These are phyloP conservation scores for Citeromyces matritensis DNA, from an alignment of 805 yeast species.

Conservation along the genomic window DNA sequence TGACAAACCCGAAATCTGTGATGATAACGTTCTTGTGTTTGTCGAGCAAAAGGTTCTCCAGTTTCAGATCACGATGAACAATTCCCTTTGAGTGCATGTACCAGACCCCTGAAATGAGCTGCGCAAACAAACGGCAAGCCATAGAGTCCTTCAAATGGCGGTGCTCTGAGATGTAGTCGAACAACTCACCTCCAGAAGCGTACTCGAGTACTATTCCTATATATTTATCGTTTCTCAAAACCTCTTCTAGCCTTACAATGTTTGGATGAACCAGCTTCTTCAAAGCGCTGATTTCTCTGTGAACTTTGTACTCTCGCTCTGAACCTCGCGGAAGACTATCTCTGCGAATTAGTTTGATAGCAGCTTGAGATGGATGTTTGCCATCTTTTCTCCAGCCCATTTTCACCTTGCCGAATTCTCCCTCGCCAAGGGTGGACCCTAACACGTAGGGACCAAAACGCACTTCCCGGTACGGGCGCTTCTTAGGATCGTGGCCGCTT, in stretches of 20 bases:
- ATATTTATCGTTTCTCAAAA: conserved; percentile 83
- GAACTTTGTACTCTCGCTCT: conserved; percentile 78
- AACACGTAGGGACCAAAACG: conserved; percentile 83
- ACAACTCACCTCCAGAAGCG: conserved; percentile 95
- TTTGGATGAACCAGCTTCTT: conserved; percentile 84
- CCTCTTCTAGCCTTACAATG: conserved; percentile 83
- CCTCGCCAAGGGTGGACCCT: conserved; percentile 93
- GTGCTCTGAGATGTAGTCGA: conserved; percentile 80
- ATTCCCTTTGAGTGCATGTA: conserved; percentile 75
- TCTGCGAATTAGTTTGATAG: conserved; percentile 81
- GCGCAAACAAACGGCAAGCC: conserved; percentile 85
- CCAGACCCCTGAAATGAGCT: conserved; percentile 84
- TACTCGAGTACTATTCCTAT: conserved; percentile 94
- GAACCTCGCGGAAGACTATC: conserved; percentile 80
- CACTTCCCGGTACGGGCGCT: conserved; percentile 30
- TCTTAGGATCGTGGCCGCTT: not conserved
- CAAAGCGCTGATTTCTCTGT: conserved; percentile 84
- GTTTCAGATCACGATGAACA: conserved; percentile 64
- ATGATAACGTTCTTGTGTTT: conserved; percentile 77
- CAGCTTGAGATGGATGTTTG: conserved; percentile 68
- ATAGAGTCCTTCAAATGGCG: conserved; percentile 74
- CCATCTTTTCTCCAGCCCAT: conserved; percentile 91
- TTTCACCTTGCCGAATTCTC: conserved; percentile 96
- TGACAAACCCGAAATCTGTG: conserved; percentile 92
- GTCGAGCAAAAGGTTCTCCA: conserved; percentile 65